Evolutionary conservation across 176 grass and related monocot species (phyloP).

Genomic region (Metroxylon sagu): DNA sequence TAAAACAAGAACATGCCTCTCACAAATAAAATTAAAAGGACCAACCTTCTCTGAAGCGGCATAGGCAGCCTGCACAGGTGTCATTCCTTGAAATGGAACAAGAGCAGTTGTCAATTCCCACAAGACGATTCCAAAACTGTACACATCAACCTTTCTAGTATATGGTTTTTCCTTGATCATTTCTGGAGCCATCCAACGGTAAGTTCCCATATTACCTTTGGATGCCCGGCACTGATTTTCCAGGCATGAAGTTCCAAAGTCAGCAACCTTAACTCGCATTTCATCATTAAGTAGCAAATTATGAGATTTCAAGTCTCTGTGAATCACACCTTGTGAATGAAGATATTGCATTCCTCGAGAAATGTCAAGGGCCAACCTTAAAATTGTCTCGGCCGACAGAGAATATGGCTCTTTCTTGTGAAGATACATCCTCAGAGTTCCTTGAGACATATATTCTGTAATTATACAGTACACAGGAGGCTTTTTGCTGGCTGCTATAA

Average conservation of each 20-base stretch:
- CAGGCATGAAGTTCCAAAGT: slow-evolving; percentile 93
- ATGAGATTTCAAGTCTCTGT: slow-evolving; percentile 94
- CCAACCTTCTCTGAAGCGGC: slow-evolving; percentile 76
- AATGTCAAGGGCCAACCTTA: slow-evolving; percentile 83
- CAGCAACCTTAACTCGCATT: slow-evolving; percentile 93
- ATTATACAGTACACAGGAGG: slow-evolving; percentile 98
- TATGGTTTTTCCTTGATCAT: slow-evolving; percentile 96
- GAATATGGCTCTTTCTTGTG: slow-evolving; percentile 98
- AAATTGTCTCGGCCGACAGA: slow-evolving; percentile 76
- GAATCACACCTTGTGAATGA: slow-evolving; percentile 89
- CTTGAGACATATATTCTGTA: slow-evolving; percentile 99
- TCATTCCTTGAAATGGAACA: slow-evolving; percentile 94
- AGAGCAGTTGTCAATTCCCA: slow-evolving; percentile 99
- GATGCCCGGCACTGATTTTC: slow-evolving; percentile 57
- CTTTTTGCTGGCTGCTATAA: slow-evolving; percentile 91
- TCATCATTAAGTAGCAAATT: slow-evolving; percentile 95
- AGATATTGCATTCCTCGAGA: slow-evolving; percentile 95
- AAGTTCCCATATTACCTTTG: slow-evolving; percentile 96
- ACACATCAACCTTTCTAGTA: slow-evolving; percentile 93
- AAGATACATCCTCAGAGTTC: slow-evolving; percentile 94
- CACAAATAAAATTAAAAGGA: no score
- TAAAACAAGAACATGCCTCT: no score
- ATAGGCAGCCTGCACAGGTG: slow-evolving; percentile 90
- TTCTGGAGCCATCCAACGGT: slow-evolving; percentile 98
- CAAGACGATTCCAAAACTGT: slow-evolving; percentile 95